These are phyloP conservation scores for Clavariopsis aquatica DNA, from an alignment of 495 filamentous ascomycete genomes.

Conservation along the genomic window DNA sequence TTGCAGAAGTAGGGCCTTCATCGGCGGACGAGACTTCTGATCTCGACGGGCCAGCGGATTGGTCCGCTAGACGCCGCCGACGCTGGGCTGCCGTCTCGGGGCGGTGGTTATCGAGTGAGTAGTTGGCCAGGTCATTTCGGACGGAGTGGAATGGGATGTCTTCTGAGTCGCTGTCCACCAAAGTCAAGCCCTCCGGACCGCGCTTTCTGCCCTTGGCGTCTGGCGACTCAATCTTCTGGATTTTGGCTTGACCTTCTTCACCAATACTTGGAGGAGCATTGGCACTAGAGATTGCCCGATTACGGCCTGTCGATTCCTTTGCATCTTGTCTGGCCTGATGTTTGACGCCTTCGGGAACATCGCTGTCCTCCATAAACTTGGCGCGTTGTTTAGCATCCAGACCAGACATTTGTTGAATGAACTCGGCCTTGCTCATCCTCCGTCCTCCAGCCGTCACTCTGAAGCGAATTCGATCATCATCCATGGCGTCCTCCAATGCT, in stretches of 20 bases:
- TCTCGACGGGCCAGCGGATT: slow-evolving; percentile 1
- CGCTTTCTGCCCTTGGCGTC: slow-evolving; percentile 20
- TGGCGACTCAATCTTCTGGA: slow-evolving; percentile 26
- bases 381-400: slow-evolving; percentile 75
- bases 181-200: slow-evolving; percentile 32
- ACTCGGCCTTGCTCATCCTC: slow-evolving; percentile 87
- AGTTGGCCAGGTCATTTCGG: slow-evolving; percentile 49
- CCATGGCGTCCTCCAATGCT: slow-evolving; percentile 52
- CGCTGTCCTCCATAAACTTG: slow-evolving; percentile 68
- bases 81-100: slow-evolving; percentile 52
- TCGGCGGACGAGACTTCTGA: slow-evolving; percentile 6
- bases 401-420: slow-evolving; percentile 78
- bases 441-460: slow-evolving; percentile 75
- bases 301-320: slow-evolving; percentile 47
- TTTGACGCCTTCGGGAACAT: slow-evolving; percentile 61
- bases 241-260: slow-evolving; percentile 27
- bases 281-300: slow-evolving; percentile 3
- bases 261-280: slow-evolving; percentile 30
- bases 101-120: slow-evolving; percentile 42
- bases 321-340: slow-evolving; percentile 59
- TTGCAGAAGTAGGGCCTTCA: neutral
- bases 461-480: slow-evolving; percentile 84
- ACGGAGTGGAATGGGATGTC: slow-evolving; percentile 52
- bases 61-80: slow-evolving; percentile 48
- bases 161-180: slow-evolving; percentile 31